Evolutionary conservation across 805 yeast species (phyloP).

Genomic region (Ogataea neopini): DNA sequence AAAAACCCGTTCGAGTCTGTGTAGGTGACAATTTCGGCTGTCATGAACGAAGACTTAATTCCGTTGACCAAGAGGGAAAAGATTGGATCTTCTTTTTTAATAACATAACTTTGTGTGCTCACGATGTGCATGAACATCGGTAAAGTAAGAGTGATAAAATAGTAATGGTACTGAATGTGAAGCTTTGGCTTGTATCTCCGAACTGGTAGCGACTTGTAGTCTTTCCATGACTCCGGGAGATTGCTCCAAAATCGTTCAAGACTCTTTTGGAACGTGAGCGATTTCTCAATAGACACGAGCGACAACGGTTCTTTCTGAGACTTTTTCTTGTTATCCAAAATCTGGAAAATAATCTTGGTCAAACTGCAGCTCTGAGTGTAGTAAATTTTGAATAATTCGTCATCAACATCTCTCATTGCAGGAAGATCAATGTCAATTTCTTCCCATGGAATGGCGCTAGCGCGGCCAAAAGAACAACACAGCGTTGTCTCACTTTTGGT

Average conservation of each 20-base stretch:
- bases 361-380: conserved; percentile 38
- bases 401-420: conserved; percentile 28
- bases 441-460: conserved; percentile 44
- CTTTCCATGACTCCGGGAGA: conserved; percentile 35
- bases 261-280: conserved; percentile 38
- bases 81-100: conserved; percentile 44
- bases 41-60: conserved; percentile 40
- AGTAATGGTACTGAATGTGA: conserved; percentile 43
- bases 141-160: conserved; percentile 42
- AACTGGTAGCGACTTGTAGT: conserved; percentile 34
- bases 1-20: conserved; percentile 40
- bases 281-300: conserved; percentile 41
- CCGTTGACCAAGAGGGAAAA: conserved; percentile 41
- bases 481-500: conserved; percentile 42
- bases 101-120: conserved; percentile 36
- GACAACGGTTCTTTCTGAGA: conserved; percentile 41
- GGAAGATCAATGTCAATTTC: conserved; percentile 47
- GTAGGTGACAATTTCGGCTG: conserved; percentile 40
- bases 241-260: conserved; percentile 38
- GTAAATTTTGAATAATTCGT: conserved; percentile 35
- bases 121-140: conserved; percentile 45
- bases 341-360: conserved; percentile 40
- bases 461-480: conserved; percentile 48
- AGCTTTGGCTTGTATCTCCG: conserved; percentile 44
- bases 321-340: conserved; percentile 41